phyloP scores from a whole-genome alignment of 2,329 filamentous ascomycete genomes.

The Arthroderma uncinatum region DNA sequence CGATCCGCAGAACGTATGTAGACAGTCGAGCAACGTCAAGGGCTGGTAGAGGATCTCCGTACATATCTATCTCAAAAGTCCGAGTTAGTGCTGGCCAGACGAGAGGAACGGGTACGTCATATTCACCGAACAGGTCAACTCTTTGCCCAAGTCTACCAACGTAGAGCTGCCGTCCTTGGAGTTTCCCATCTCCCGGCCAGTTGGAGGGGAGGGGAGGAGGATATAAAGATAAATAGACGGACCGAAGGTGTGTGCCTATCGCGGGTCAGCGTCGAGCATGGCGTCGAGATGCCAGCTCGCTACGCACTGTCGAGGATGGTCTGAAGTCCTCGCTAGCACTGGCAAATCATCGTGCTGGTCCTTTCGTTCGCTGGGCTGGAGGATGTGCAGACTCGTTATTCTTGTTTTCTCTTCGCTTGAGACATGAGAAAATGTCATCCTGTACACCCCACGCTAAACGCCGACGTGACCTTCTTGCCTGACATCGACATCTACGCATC shows the following conservation, averaged over 20 bases:
- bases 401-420: background rate
- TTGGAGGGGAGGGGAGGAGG: background rate
- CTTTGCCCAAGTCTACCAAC: slow-evolving; percentile 70
- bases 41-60: slow-evolving; percentile 89
- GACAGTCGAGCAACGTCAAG: slow-evolving; percentile 79
- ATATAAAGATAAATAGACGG: background rate
- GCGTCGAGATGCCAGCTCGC: background rate
- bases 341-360: background rate
- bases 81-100: background rate
- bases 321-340: background rate
- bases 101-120: background rate
- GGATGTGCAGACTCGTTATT: background rate
- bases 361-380: background rate
- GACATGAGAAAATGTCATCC: background rate
- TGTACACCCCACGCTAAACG: background rate
- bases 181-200: background rate
- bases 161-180: background rate
- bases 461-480: background rate
- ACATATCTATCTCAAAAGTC: slow-evolving; percentile 58
- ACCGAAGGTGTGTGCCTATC: background rate
- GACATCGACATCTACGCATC: too few relatives aligned
- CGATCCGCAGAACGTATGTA: slow-evolving; percentile 91
- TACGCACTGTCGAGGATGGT: background rate
- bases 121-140: slow-evolving; percentile 86
- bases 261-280: background rate